Conservation (phyloP, 2,329 filamentous ascomycete genomes). For the Rhynchosporium agropyri region DNA sequence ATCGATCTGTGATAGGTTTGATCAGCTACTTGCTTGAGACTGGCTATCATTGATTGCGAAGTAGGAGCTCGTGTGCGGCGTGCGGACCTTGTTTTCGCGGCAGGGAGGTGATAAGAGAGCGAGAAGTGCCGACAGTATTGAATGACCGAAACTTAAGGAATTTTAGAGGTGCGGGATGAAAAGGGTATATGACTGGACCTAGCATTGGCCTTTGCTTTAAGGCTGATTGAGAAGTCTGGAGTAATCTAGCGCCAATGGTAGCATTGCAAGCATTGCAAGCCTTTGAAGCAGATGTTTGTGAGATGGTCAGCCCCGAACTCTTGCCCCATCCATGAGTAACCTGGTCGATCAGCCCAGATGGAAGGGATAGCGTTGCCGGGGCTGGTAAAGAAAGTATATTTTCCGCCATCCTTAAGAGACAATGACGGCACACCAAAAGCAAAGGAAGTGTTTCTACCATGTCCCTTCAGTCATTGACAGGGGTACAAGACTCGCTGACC, state of each 20-base stretch:
- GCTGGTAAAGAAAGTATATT: constrained; percentile 24
- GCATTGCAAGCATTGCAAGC: constrained; percentile 33
- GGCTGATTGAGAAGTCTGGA: constrained; percentile 43
- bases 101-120: constrained; percentile 31
- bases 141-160: constrained; percentile 30
- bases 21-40: constrained; percentile 37
- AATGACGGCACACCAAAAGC: constrained; percentile 18
- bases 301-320: constrained; percentile 31
- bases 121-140: constrained; percentile 32
- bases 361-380: constrained; percentile 31
- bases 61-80: constrained; percentile 26
- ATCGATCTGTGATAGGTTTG: constrained; percentile 37
- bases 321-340: constrained; percentile 36
- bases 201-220: constrained; percentile 42
- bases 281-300: constrained; percentile 35
- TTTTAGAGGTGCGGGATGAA: constrained; percentile 34
- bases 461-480: constrained; percentile 19
- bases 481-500: constrained; percentile 23
- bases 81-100: constrained; percentile 35
- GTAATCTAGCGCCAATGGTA: constrained; percentile 36
- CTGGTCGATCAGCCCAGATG: constrained; percentile 27
- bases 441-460: constrained; percentile 16
- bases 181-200: constrained; percentile 39
- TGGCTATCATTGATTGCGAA: constrained; percentile 32
- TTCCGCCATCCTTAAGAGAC: constrained; percentile 24